A percentile compares a stretch with the other conserved stretches of the same genome.
Evolutionary conservation across 495 filamentous ascomycete species (phyloP).

Genomic region (Aspergillus coremiiformis): DNA sequence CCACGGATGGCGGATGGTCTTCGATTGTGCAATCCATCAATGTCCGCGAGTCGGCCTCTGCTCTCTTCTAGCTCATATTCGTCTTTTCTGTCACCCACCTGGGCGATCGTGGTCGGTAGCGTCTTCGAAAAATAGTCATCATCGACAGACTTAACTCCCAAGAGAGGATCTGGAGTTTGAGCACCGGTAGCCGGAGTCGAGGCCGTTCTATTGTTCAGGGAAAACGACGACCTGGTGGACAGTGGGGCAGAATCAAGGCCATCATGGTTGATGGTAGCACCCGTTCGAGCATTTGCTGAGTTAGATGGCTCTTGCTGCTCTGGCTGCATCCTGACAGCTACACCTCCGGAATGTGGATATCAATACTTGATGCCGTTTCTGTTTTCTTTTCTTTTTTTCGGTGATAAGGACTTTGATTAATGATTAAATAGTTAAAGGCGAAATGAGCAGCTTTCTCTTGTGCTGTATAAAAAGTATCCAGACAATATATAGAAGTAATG

Average conservation of each 20-base stretch:
- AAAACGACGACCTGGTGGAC: slow-evolving; percentile 8
- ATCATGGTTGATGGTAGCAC: neutral
- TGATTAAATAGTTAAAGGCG: neutral
- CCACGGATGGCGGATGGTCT: neutral
- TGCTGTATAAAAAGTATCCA: neutral
- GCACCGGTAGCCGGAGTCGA: slow-evolving; percentile 12
- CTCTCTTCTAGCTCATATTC: slow-evolving; percentile 3
- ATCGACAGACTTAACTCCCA: neutral
- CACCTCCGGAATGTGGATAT: neutral
- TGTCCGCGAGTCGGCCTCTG: neutral
- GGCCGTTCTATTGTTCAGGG: neutral
- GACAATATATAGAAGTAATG: neutral
- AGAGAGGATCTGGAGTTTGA: slow-evolving; percentile 11
- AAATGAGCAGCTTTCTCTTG: neutral
- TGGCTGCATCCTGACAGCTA: neutral
- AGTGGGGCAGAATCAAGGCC: slow-evolving; percentile 2
- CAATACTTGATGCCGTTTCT: neutral
- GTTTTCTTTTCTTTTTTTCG: neutral
- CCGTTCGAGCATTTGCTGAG: neutral
- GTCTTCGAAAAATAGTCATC: slow-evolving; percentile 2
- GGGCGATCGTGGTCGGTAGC: slow-evolving; percentile 3
- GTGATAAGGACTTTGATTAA: neutral
- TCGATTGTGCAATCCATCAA: neutral
- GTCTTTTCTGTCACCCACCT: neutral
- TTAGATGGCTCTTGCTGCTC: neutral